phyloP scores from a whole-genome alignment of 257 asterid genomes.

The Catharanthus roseus region DNA sequence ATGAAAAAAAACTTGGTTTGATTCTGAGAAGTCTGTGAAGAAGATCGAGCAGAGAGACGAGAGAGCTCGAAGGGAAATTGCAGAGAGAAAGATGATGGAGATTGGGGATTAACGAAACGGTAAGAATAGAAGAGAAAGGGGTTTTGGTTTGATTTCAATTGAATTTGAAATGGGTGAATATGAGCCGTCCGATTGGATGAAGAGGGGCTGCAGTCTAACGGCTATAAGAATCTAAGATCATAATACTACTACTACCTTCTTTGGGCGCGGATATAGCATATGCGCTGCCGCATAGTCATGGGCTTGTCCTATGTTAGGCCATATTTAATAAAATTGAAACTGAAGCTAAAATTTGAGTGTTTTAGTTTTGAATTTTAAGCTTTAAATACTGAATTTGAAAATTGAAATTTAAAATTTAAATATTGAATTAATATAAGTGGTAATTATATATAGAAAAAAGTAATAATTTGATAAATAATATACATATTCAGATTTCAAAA shows the following conservation, averaged over 20 bases:
- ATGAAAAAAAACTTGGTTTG: constrained; percentile 17
- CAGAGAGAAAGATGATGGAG: constrained; percentile 15
- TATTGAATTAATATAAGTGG: too few species aligned
- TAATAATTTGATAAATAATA: too few species aligned
- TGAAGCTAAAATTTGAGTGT: too few species aligned
- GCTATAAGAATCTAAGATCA: constrained; percentile 9
- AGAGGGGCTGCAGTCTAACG: constrained; percentile 18
- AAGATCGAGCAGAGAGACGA: not conserved
- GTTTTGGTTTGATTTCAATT: constrained; percentile 12
- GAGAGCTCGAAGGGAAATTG: constrained; percentile 13
- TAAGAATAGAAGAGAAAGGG: constrained; percentile 13
- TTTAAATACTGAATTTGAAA: too few species aligned
- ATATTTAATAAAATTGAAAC: too few species aligned
- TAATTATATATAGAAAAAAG: too few species aligned
- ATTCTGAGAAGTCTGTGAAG: constrained; percentile 6
- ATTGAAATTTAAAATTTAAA: too few species aligned
- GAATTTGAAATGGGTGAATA: constrained; percentile 14
- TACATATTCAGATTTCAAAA: too few species aligned
- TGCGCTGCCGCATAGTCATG: too few species aligned
- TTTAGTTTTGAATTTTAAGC: too few species aligned
- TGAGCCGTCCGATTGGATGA: constrained; percentile 12
- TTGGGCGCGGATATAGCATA: not conserved
- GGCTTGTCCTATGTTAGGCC: too few species aligned
- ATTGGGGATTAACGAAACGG: constrained; percentile 26
- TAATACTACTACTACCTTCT: not conserved